Conservation (phyloP, 2,329 filamentous ascomycete genomes). For the Claviceps africana region DNA sequence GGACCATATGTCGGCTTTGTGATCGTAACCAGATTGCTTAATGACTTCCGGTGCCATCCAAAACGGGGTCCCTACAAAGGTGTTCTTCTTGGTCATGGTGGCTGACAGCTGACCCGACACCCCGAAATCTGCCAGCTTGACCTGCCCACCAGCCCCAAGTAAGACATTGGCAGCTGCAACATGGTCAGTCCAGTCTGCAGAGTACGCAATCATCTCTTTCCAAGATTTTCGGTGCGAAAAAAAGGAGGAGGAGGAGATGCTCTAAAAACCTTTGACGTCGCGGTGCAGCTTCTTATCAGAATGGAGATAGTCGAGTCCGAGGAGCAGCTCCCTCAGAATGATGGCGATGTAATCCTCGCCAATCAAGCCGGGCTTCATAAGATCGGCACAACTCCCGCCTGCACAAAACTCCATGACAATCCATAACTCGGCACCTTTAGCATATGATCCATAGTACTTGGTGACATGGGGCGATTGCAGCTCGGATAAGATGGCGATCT, state of each 20-base stretch:
- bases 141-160: slow-evolving; percentile 78
- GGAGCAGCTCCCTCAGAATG: slow-evolving; percentile 75
- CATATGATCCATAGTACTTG: slow-evolving; percentile 92
- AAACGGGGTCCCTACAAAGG: slow-evolving; percentile 93
- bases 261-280: slow-evolving; percentile 71
- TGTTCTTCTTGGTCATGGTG: slow-evolving; percentile 99
- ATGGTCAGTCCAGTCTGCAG: background rate
- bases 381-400: slow-evolving; percentile 85
- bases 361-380: slow-evolving; percentile 87
- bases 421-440: slow-evolving; percentile 93
- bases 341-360: slow-evolving; percentile 95
- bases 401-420: slow-evolving; percentile 99
- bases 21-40: slow-evolving; percentile 94
- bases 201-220: background rate
- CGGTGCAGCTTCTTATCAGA: slow-evolving; percentile 90
- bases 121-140: slow-evolving; percentile 94
- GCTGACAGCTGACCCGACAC: slow-evolving; percentile 92
- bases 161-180: slow-evolving; percentile 75
- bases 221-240: background rate
- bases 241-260: background rate
- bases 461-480: slow-evolving; percentile 93
- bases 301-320: slow-evolving; percentile 86
- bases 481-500: slow-evolving; percentile 93
- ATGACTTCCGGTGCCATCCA: slow-evolving; percentile 99
- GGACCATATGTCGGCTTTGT: slow-evolving; percentile 97